Evolutionary conservation across 192 early-diverging fungal genomes (phyloP).

Genomic region (Rhizophagus clarus): DNA sequence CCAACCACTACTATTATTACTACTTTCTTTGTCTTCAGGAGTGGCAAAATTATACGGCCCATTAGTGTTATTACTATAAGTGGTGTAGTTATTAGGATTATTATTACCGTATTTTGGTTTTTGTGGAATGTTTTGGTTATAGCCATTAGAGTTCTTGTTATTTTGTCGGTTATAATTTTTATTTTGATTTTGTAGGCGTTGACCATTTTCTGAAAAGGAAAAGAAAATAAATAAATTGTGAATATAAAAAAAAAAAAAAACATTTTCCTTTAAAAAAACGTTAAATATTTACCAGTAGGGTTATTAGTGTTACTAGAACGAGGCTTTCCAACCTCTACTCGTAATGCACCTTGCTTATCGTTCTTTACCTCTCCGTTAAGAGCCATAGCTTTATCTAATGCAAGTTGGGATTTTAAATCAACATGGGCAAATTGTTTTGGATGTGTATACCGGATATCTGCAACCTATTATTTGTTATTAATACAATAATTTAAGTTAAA

Average conservation of each 20-base stretch:
- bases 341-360: not conserved
- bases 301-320: not conserved
- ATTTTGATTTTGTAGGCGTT: not conserved
- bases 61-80: not conserved
- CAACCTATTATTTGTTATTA: not conserved
- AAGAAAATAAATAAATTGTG: not conserved
- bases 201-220: not conserved
- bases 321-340: not conserved
- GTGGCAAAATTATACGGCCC: too few species aligned
- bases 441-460: not conserved
- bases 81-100: not conserved
- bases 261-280: too few species aligned
- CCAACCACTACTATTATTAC: too few species aligned
- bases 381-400: not conserved
- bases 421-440: not conserved
- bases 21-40: too few species aligned
- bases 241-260: not conserved
- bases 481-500: not conserved
- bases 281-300: not conserved
- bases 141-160: not conserved
- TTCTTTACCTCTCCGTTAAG: not conserved
- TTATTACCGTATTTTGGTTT: not conserved
- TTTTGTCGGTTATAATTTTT: not conserved
- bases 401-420: not conserved
- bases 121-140: not conserved